phyloP scores from a whole-genome alignment of 306 rosid species.

The Comarum palustre region DNA sequence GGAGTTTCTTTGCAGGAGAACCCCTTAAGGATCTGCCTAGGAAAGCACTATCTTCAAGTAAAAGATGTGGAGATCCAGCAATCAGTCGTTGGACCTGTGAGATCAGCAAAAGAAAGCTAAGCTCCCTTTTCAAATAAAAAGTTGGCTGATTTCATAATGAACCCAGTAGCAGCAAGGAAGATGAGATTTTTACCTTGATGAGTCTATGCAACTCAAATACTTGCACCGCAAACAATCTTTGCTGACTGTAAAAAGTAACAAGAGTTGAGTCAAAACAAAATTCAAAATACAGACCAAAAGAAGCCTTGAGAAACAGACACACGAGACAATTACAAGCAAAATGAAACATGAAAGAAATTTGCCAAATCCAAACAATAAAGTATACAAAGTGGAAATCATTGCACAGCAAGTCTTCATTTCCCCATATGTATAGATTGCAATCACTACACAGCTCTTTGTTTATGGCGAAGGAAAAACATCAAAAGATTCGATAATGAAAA shows the following conservation, averaged over 20 bases:
- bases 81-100: conserved; percentile 84
- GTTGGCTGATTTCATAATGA: not conserved
- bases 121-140: not conserved
- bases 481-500: not conserved
- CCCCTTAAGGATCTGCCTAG: conserved; percentile 54
- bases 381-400: not conserved
- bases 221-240: conserved; percentile 44
- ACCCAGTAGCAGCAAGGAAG: not conserved
- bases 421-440: no score
- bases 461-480: not conserved
- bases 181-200: conserved; percentile 29
- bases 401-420: no score
- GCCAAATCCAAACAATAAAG: not conserved
- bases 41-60: conserved; percentile 64
- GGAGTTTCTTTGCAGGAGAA: conserved; percentile 49
- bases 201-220: conserved; percentile 47
- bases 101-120: conserved; percentile 19
- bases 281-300: conserved; percentile 30
- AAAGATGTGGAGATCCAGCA: conserved; percentile 79
- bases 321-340: conserved; percentile 12
- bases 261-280: conserved; percentile 52
- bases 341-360: not conserved
- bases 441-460: not conserved
- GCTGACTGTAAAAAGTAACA: conserved; percentile 72
- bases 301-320: conserved; percentile 25